A percentile compares a stretch with the other conserved stretches of the same genome.
These are phyloP conservation scores for Haplosporangium sp. DNA, from an alignment of 371 early-diverging fungal species.

Conservation along the genomic window DNA sequence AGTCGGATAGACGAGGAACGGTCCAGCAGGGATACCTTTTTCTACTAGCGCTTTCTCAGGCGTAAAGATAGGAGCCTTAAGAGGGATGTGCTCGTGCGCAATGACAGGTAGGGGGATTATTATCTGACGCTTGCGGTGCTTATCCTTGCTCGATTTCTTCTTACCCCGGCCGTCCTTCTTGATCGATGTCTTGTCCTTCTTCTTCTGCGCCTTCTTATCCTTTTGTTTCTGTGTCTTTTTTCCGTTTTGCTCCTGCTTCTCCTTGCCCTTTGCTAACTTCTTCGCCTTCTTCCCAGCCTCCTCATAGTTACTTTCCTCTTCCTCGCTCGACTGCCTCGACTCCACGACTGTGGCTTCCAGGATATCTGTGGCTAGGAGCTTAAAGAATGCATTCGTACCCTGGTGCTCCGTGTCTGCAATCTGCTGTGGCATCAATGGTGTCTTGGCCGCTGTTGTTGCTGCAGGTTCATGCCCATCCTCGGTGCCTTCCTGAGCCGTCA, in stretches of 20 bases:
- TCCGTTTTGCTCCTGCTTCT: constrained; percentile 1
- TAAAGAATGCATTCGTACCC: constrained; percentile 26
- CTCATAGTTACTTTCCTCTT: neutral
- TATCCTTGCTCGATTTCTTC: too few species aligned
- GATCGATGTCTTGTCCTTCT: neutral
- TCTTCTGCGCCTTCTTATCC: neutral
- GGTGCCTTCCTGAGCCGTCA: too few species aligned
- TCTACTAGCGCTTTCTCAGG: too few species aligned
- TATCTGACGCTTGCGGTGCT: too few species aligned
- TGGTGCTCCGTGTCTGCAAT: constrained; percentile 26
- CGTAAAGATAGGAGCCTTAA: too few species aligned
- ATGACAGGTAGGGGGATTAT: too few species aligned
- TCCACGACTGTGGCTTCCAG: constrained; percentile 3
- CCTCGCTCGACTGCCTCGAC: neutral
- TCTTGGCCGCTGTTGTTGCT: too few species aligned
- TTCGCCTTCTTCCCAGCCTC: neutral
- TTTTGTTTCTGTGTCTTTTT: constrained; percentile 6
- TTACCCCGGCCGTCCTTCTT: neutral
- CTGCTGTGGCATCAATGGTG: constrained; percentile 11
- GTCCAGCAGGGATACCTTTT: too few species aligned
- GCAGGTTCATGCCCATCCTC: neutral
- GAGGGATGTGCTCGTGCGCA: too few species aligned
- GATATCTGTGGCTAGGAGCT: constrained; percentile 7
- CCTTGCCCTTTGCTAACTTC: neutral
- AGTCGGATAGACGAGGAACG: too few species aligned